A percentile compares a stretch with the other conserved stretches of the same genome.
Evolutionary conservation across 1,139 yeast species (phyloP).

Genomic region (Suhomyces panamericanus): DNA sequence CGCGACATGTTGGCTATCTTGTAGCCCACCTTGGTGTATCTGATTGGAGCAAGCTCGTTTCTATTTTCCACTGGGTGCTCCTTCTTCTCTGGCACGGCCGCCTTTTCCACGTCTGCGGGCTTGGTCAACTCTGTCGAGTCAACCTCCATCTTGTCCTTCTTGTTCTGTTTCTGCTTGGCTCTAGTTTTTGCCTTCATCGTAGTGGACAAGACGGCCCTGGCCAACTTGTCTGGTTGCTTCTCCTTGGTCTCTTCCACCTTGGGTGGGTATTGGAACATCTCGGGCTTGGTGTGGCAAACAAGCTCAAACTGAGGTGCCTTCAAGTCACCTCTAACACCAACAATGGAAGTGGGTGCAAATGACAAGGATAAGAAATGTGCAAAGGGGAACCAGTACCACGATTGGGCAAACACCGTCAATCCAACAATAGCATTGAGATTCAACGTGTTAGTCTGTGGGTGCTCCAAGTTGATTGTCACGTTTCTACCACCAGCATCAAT

Average conservation of each 20-base stretch:
- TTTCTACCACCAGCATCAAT: conserved; percentile 99
- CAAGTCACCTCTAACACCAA: conserved; percentile 84
- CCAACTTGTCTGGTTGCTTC: conserved; percentile 84
- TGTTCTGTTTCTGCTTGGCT: conserved; percentile 67
- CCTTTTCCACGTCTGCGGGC: conserved; percentile 23
- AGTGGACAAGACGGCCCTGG: conserved; percentile 92
- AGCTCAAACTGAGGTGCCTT: conserved; percentile 83
- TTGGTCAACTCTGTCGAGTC: conserved; percentile 20
- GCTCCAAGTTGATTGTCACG: conserved; percentile 90
- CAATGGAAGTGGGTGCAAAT: conserved; percentile 87
- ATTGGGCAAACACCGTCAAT: conserved; percentile 82
- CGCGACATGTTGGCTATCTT: conserved; percentile 78
- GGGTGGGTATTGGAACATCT: conserved; percentile 86
- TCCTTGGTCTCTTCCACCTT: conserved; percentile 77
- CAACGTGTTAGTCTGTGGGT: conserved; percentile 85
- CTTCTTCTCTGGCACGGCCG: conserved; percentile 16
- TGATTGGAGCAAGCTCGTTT: conserved; percentile 33
- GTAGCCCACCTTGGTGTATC: conserved; percentile 61
- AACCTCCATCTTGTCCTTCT: conserved; percentile 40
- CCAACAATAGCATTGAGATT: conserved; percentile 93
- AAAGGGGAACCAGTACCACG: conserved; percentile 99
- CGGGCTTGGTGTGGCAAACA: conserved; percentile 78
- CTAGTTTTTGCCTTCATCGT: conserved; percentile 91
- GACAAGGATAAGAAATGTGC: conserved; percentile 91
- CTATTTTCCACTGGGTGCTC: conserved; percentile 27